These are phyloP conservation scores for Cladosporium sp. DNA, from an alignment of 2,329 filamentous ascomycete species.

Conservation along the genomic window DNA sequence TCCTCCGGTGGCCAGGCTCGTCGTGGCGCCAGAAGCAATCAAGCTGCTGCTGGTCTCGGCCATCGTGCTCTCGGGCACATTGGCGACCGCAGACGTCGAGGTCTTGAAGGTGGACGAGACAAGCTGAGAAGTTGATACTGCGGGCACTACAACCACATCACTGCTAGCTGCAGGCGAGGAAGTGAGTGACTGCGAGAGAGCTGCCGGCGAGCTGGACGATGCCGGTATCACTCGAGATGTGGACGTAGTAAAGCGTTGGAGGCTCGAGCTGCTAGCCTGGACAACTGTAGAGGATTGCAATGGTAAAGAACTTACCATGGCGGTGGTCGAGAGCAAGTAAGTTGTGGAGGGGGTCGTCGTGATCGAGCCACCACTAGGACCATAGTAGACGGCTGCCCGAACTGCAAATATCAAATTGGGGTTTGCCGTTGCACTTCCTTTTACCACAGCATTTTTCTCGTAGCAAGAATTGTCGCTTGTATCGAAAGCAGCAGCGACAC, in stretches of 20 bases:
- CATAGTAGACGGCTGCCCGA: background rate
- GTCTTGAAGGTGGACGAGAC: no score
- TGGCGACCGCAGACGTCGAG: no score
- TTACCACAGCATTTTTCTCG: background rate
- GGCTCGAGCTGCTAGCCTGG: background rate
- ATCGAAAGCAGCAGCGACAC: conserved; percentile 8
- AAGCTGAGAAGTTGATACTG: background rate
- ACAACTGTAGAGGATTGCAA: background rate
- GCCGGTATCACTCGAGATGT: no score
- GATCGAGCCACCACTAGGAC: background rate
- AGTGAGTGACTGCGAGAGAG: no score
- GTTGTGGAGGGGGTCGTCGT: background rate
- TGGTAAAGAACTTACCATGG: background rate
- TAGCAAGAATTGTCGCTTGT: conserved; percentile 1
- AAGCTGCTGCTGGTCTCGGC: no score
- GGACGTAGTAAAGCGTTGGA: no score
- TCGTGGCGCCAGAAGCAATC: background rate
- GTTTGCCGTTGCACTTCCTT: background rate
- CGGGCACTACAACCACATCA: no score
- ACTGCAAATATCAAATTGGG: conserved; percentile 7
- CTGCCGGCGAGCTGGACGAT: no score
- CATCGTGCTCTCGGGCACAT: no score
- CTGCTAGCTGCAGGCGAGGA: no score
- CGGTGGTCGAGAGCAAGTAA: background rate
- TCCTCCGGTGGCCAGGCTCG: background rate